Evolutionary conservation across 2,329 filamentous ascomycete genomes (phyloP), one percentile per base, ranked within the genome.

Genomic region (Colletotrichum siamense): DNA sequence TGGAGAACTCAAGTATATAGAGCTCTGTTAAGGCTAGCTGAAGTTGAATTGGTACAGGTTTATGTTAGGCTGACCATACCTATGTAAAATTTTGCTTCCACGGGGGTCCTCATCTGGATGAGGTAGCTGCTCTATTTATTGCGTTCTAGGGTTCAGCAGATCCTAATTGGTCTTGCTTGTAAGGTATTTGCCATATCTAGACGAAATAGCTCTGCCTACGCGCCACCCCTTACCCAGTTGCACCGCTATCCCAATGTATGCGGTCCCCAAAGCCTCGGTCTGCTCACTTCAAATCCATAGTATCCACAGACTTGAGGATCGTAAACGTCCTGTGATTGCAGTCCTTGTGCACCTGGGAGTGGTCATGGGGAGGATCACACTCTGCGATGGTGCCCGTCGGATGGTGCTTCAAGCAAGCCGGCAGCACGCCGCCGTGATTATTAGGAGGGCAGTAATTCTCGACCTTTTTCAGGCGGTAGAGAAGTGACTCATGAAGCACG

Each of bases 401-500:
- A 18, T 59, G 55, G 57, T 79, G 77, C 32, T 82, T 84, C 22
- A 85, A 78, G 62, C 83, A 85, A 30, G 84, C 82, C 6, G 76
- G 79, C n/a, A 79, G 76, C 4, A 44, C 18, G 1, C 79, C 82
- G 71, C 82, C 81, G 44, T 83, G 85, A 77, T 86, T 85, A 73
- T 86, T 84, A 9, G n/a, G 18, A 0, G 85, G 82, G 9, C 70
- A 69, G 76, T 86, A 85, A 0, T 70, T 69, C 2, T 71, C 3
- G 66, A 83, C 78, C 22, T 84, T 80, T 4, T 75, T 67, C 28
- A 87, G 79, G 24, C 85, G 80, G 79, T 82, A 83, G 8, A 85
- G 34, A 5, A 86, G 74, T 15, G 84, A 86, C 65, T 84, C 83
- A 44, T 87, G 86, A 0, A 87, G 73, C 0, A 85, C 83, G 1